Base-by-base conservation (phyloP, 768 basidiomycete species). In the Postia placenta region DNA sequence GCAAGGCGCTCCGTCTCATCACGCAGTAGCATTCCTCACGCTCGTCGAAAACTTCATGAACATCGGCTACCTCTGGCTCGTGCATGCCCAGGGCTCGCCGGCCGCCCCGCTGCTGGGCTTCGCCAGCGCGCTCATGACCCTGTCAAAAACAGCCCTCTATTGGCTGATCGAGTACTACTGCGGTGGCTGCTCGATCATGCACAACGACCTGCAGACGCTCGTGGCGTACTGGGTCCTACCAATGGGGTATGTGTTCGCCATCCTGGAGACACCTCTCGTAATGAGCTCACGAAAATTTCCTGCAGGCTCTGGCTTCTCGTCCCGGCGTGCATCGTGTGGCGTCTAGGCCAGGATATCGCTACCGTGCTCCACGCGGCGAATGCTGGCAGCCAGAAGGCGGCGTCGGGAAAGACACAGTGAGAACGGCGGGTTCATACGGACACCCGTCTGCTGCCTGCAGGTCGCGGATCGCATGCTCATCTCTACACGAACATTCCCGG, bases 61-160 rank as follows among this genome's bases (percentile, higher is more conserved):
- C 65, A 55, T 91, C 45, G 56, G 60, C 47, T 95, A 93, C 63
- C 64, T 94, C 33, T 92, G 89, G 67, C 76, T 83, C 25, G 80
- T 82, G 1, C 83, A 92, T 58, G 69, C 81, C 51, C 64, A 67
- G 11, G 58, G 66, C 45, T 82, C 81, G 65, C 78, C 87, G 2
- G 68, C 78, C 11, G 87, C 92, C 0, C 76, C 86, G 1, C 55
- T 93, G 23, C 59, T 94, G 47, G 92, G 90, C 3, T 87, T 92
- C 59, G 71, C 77, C 15, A 74, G 79, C 1, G 82, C 75, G 2
- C 64, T 75, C n/a, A 83, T 92, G 84, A 94, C 92, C 0, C 67
- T 92, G 36, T 78, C 83, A 30, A 94, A 95, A 70, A 95, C 92
- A 2, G 62, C 81, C 5, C 73, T 95, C n/a, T 95, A 94, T 66